Conservation (phyloP, 768 basidiomycete species). For the Suillus subalutaceus region DNA sequence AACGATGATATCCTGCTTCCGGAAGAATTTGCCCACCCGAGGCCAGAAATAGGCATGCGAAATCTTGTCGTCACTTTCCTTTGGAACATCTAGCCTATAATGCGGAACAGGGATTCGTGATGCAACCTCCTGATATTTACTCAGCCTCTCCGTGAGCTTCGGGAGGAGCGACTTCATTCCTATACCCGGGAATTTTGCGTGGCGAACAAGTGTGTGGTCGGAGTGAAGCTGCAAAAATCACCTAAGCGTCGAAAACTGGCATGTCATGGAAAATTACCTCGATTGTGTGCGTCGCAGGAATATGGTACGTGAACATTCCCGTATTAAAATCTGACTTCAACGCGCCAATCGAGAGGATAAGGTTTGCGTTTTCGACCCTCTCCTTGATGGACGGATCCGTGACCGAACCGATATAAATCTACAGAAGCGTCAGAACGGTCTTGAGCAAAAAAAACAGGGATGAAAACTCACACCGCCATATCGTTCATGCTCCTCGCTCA, state of each 20-base stretch:
- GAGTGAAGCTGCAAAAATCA: conserved; percentile 65
- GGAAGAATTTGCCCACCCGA: conserved; percentile 71
- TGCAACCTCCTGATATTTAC: conserved; percentile 42
- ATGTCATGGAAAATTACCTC: conserved; percentile 49
- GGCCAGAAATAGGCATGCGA: conserved; percentile 88
- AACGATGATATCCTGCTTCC: conserved; percentile 72
- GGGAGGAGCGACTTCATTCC: conserved; percentile 82
- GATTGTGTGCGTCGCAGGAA: conserved; percentile 58
- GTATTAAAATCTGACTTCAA: conserved; percentile 86
- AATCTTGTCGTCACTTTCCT: conserved; percentile 57
- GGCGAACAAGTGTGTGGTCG: conserved; percentile 65
- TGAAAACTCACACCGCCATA: conserved; percentile 73
- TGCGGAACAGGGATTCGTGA: conserved; percentile 49
- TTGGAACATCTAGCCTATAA: conserved; percentile 44
- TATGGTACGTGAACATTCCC: conserved; percentile 81
- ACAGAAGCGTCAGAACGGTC: conserved; percentile 8
- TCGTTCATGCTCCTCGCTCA: conserved; percentile 70
- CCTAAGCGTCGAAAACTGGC: neutral
- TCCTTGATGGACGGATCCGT: conserved; percentile 67
- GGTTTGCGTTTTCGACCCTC: conserved; percentile 71
- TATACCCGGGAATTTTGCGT: conserved; percentile 62
- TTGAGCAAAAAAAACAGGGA: neutral
- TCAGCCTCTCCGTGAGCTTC: conserved; percentile 61
- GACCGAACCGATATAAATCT: conserved; percentile 80
- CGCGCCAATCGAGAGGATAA: conserved; percentile 73